phyloP scores from a whole-genome alignment of 306 rosid species.

The Myrica gale region DNA sequence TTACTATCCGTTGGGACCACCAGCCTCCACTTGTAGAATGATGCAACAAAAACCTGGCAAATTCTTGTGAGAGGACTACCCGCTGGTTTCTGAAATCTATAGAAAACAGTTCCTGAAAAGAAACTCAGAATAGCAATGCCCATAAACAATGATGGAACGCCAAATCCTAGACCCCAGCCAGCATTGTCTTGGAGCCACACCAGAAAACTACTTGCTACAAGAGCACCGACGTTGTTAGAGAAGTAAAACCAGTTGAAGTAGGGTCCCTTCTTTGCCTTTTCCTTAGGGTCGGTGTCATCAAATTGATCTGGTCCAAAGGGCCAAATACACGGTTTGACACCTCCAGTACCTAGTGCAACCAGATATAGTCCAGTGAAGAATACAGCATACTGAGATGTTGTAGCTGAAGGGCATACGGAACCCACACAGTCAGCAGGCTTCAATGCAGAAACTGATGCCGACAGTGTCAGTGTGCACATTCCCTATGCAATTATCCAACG shows the following conservation, averaged over 20 bases:
- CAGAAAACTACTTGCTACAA: constrained; percentile 71
- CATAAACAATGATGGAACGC: constrained; percentile 91
- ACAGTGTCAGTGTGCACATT: constrained; percentile 88
- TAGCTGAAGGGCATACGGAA: constrained; percentile 72
- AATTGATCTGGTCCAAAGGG: constrained; percentile 97
- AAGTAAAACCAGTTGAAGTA: constrained; percentile 98
- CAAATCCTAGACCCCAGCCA: constrained; percentile 98
- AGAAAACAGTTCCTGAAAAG: constrained; percentile 77
- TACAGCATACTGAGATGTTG: constrained; percentile 73
- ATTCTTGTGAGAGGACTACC: constrained; percentile 94
- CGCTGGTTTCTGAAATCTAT: constrained; percentile 94
- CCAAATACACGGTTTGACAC: constrained; percentile 91
- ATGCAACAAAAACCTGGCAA: constrained; percentile 93
- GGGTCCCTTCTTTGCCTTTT: constrained; percentile 85
- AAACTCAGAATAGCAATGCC: constrained; percentile 62
- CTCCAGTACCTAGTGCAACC: constrained; percentile 96
- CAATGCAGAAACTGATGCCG: constrained; percentile 72
- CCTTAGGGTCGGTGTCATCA: constrained; percentile 84
- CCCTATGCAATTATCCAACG: constrained; percentile 46
- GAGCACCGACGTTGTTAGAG: constrained; percentile 86
- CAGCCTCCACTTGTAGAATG: constrained; percentile 58
- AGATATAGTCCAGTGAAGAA: constrained; percentile 91
- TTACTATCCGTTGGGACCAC: constrained; percentile 69
- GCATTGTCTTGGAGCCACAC: constrained; percentile 95
- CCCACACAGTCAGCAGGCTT: constrained; percentile 72